These are phyloP conservation scores for Harringtonia lauricola DNA, from an alignment of 2,329 filamentous ascomycete species.

Conservation along the genomic window DNA sequence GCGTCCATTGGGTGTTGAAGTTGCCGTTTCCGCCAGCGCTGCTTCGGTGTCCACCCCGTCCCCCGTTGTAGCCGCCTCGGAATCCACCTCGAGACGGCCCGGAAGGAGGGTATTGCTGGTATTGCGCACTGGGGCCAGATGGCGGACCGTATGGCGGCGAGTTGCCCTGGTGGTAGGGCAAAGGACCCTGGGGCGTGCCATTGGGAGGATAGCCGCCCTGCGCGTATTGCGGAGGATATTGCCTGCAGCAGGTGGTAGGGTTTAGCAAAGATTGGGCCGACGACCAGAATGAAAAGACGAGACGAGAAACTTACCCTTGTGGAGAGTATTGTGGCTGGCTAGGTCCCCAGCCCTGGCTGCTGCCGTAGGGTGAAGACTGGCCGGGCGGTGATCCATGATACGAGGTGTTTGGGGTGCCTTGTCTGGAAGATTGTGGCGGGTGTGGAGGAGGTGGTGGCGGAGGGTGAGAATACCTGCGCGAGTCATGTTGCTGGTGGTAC, in stretches of 20 bases:
- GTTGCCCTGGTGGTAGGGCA: slow-evolving; percentile 39
- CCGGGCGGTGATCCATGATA: slow-evolving; percentile 33
- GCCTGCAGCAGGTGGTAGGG: slow-evolving; percentile 40
- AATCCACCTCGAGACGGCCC: slow-evolving; percentile 37
- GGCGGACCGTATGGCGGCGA: slow-evolving; percentile 46
- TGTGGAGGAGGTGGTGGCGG: slow-evolving; percentile 1
- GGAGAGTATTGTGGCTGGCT: slow-evolving; percentile 25
- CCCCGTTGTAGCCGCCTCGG: slow-evolving; percentile 42
- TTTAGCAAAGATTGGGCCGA: neutral
- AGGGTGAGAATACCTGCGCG: neutral
- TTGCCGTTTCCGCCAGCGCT: slow-evolving; percentile 36
- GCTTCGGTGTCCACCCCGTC: slow-evolving; percentile 31
- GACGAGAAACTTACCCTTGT: slow-evolving; percentile 24
- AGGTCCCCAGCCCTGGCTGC: slow-evolving; percentile 25
- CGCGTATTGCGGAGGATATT: slow-evolving; percentile 51
- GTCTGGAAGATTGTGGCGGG: slow-evolving; percentile 19
- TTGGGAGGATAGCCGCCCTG: slow-evolving; percentile 42
- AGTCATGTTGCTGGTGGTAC: slow-evolving; percentile 17
- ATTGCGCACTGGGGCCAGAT: slow-evolving; percentile 44
- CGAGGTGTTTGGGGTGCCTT: slow-evolving; percentile 29
- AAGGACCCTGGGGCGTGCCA: slow-evolving; percentile 39
- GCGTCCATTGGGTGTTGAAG: slow-evolving; percentile 63
- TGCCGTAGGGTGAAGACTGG: slow-evolving; percentile 28
- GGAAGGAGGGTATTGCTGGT: slow-evolving; percentile 35
- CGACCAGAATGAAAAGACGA: neutral